Base-by-base conservation (phyloP, 805 yeast species). In the Starmerella bacillaris region DNA sequence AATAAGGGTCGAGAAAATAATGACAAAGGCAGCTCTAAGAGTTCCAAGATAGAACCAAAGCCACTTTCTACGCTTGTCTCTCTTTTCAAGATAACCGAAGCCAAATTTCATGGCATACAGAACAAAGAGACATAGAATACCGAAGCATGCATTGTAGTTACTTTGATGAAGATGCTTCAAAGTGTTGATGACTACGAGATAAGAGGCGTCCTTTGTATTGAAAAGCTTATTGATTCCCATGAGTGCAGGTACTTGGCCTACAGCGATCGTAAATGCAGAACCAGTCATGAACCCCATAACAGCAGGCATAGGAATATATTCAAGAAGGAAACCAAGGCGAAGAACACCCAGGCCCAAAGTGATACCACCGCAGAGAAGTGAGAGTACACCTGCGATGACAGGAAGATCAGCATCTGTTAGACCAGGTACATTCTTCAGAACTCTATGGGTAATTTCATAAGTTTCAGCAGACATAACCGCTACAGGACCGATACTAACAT, bases 201-300 rank as follows among this genome's bases (percentile, higher is more conserved):
- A 80, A 4, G 92, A 63, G 1, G 83, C 61, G 2, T 51, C 67
- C 57, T 89, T 72, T 8, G 92, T 77, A 59, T 79, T 72, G 37
- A 83, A 80, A 21, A 44, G 39, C 14, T 59, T 69, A 35, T 48
- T 39, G 58, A 64, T 77, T 14, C 95, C 95, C 78, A 84, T 65
- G 39, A 84, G 63, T 4, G 64, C 76, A 4, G 95, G 93, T 5
- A 84, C 73, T 60, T 84, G 95, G 18, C 95, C 95, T 40, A 64
- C 56, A 24, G 76, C 63, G 51, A 84, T 84, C 49, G 65, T 74
- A 49, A 84, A 67, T 2, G 95, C 94, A 4, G 94, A 83, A 35
- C 95, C 95, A 22, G 86, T 68, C 86, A 84, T 84, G 61, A 83
- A 84, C 0, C 95, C 95, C 58, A 82, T 65, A 28, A 84, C 93